These are phyloP conservation scores for Kwoniella heveanensis DNA, from an alignment of 768 basidiomycete genomes.

Conservation along the genomic window DNA sequence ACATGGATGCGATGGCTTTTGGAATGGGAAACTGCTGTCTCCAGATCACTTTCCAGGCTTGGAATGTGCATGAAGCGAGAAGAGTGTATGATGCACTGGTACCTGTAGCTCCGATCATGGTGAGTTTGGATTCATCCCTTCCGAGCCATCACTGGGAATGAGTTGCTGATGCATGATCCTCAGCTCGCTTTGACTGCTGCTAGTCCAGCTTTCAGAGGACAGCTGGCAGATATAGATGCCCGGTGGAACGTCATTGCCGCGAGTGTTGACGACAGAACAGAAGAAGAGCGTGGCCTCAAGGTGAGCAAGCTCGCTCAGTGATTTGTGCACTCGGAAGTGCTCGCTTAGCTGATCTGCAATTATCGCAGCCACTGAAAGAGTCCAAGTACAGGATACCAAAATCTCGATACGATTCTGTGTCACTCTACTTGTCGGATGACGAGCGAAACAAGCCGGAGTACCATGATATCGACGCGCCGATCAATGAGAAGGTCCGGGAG, in stretches of 20 bases:
- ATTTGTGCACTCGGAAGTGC: not conserved
- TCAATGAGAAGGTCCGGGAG: conserved; percentile 72
- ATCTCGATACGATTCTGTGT: conserved; percentile 95
- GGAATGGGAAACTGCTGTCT: conserved; percentile 99
- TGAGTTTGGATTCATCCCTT: conserved; percentile 56
- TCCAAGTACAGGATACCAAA: conserved; percentile 83
- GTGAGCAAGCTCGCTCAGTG: conserved; percentile 55
- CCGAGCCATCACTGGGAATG: not conserved
- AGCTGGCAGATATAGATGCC: conserved; percentile 94
- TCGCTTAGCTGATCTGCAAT: not conserved
- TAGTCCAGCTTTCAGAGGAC: conserved; percentile 91
- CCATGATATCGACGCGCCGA: conserved; percentile 81
- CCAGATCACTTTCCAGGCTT: conserved; percentile 96
- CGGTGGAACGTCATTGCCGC: conserved; percentile 99
- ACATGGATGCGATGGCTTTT: conserved; percentile 99
- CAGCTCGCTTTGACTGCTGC: conserved; percentile 93
- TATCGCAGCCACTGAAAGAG: conserved; percentile 68
- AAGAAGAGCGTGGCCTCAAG: conserved; percentile 88
- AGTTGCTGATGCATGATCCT: not conserved
- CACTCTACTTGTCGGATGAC: conserved; percentile 84
- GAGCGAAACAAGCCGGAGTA: conserved; percentile 89
- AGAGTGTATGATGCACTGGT: conserved; percentile 94
- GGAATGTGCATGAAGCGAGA: conserved; percentile 87
- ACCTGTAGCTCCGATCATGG: conserved; percentile 93
- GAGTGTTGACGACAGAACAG: conserved; percentile 95